Base-by-base conservation (phyloP, 106 monocot genomes). In the Dactylorhiza incarnata region DNA sequence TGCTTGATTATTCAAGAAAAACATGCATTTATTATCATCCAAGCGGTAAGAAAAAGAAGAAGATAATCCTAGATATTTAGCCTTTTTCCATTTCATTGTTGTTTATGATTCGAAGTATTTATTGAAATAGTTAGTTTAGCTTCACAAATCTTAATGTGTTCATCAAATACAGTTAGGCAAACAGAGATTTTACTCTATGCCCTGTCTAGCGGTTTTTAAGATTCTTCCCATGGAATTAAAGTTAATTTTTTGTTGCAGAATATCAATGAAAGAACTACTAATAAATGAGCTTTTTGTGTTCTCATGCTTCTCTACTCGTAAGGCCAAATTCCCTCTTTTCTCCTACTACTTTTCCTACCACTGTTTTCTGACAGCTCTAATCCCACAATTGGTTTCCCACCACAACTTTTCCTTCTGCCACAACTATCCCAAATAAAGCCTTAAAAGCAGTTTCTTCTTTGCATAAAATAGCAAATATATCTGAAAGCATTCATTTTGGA, bases 211-310 rank as follows among this genome's bases (percentile, higher is more conserved):
- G 26, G 13, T 65, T 65, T 65, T 65, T 37, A 37, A 26, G 24
- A 65, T 13, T 65, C 37, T 62, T 65, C 65, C 10, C 12, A 4
- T 24, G 24, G 29, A 65, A 20, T 13, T 65, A 65, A 26, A 61
- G 68, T 37, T 68, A 17, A 73, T 62, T n/a, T 72, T 4, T 49
- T 5, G 62, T 82, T 84, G 75, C 73, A 97, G 97, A 81, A 87
- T 94, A 89, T 70, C 91, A 5, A 87, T 94, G 89, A 86, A 87
- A 84, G 89, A 97, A 84, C 84, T 97, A 55, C 50, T 94, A 74
- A n/a, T n/a, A n/a, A n/a, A n/a, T n/a, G n/a, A n/a, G n/a, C n/a
- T n/a, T n/a, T n/a, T n/a, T n/a, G n/a, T n/a, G n/a, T n/a, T n/a
- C n/a, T 29, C 29, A 29, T 29, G 29, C 29, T 2, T 29, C 29